Conservation (phyloP, 225 moss, liverwort and hornwort genomes). For the Thuidium tamariscinum region DNA sequence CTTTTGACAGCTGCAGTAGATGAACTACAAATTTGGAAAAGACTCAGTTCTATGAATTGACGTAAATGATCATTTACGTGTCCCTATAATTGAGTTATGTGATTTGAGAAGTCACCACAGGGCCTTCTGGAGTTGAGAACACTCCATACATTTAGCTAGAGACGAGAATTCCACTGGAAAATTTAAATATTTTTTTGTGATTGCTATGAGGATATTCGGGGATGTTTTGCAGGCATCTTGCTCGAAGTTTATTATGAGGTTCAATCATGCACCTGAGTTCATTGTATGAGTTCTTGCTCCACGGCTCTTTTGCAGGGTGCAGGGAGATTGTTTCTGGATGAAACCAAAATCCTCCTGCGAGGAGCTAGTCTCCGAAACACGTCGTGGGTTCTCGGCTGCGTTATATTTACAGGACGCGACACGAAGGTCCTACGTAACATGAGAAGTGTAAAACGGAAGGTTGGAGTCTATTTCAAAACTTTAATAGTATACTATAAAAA, state of each 20-base stretch:
- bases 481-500: background rate
- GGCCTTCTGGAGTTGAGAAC: background rate
- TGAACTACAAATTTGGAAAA: background rate
- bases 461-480: background rate
- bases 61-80: background rate
- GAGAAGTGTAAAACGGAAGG: conserved; percentile 51
- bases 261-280: background rate
- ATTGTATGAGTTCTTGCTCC: background rate
- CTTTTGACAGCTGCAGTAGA: background rate
- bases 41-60: background rate
- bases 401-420: conserved; percentile 71
- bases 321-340: conserved; percentile 69
- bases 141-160: background rate
- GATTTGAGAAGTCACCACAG: background rate
- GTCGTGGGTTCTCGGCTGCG: conserved; percentile 81
- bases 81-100: background rate
- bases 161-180: background rate
- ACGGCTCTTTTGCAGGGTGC: conserved; percentile 31
- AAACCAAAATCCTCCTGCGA: conserved; percentile 52
- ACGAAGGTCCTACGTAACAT: conserved; percentile 79
- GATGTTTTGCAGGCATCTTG: background rate
- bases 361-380: conserved; percentile 76
- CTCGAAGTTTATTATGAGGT: background rate
- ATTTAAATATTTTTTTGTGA: background rate
- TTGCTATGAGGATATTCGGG: background rate